Conservation (phyloP, 1,284 basidiomycete species). For the Sporisorium graminicola region DNA sequence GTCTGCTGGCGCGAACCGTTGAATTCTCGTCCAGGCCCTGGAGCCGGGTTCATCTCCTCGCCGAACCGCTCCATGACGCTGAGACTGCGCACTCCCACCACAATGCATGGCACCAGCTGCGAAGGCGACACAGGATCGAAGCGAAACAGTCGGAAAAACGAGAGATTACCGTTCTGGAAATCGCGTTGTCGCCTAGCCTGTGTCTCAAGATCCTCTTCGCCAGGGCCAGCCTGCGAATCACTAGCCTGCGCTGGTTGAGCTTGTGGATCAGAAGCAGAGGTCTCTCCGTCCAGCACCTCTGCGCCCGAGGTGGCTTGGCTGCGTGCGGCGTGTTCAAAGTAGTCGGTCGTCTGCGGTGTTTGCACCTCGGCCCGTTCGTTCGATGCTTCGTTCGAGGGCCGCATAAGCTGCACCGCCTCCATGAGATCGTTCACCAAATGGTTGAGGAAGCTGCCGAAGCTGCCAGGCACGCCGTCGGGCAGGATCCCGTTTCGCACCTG, state of each 20-base stretch:
- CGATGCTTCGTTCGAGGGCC: constrained; percentile 24
- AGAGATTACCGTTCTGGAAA: constrained; percentile 59
- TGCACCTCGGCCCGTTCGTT: constrained; percentile 14
- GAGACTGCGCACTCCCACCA: constrained; percentile 65
- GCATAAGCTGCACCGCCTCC: constrained; percentile 56
- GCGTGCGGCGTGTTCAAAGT: constrained; percentile 37
- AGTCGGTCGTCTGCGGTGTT: constrained; percentile 31
- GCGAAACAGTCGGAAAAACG: constrained; percentile 67
- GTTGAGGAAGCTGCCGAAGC: constrained; percentile 61
- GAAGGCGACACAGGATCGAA: constrained; percentile 56
- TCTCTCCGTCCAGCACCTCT: constrained; percentile 41
- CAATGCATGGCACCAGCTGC: constrained; percentile 61
- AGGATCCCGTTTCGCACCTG: constrained; percentile 52
- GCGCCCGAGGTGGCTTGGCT: constrained; percentile 28
- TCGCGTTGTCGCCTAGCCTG: constrained; percentile 53
- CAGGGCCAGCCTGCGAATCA: neutral
- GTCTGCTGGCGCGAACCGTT: constrained; percentile 35
- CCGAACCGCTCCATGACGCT: constrained; percentile 53
- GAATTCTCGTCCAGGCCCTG: constrained; percentile 26
- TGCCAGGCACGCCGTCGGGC: constrained; percentile 55
- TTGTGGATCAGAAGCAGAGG: constrained; percentile 2
- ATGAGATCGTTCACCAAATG: constrained; percentile 57
- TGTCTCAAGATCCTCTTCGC: constrained; percentile 30
- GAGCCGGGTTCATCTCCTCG: constrained; percentile 27
- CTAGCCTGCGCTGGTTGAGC: neutral